A percentile compares a stretch with the other conserved stretches of the same genome.
phyloP scores from a whole-genome alignment of 2,329 filamentous ascomycete genomes.

The Dothidotthia symphoricarpi region DNA sequence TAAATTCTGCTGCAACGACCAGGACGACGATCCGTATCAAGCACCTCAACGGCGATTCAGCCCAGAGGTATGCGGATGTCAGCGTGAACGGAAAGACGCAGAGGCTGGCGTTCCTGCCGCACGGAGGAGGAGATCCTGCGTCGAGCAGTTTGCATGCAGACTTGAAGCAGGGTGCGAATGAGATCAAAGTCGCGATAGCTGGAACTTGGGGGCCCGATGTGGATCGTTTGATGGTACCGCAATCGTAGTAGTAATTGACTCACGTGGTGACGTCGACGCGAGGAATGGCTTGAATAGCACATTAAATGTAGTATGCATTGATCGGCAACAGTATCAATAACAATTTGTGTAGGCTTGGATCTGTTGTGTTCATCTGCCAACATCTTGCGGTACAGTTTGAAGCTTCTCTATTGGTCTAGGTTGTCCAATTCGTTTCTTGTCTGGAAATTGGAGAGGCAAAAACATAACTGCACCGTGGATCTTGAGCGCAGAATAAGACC shows the following conservation, averaged over 20 bases:
- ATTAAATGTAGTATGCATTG: too few species aligned
- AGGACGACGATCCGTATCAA: constrained; percentile 56
- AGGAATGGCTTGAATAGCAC: too few species aligned
- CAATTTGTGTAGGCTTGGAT: too few species aligned
- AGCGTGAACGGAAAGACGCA: constrained; percentile 56
- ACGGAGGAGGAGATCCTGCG: constrained; percentile 46
- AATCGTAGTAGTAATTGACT: constrained; percentile 31
- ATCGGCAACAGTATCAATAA: too few species aligned
- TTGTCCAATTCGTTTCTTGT: too few species aligned
- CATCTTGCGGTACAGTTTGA: too few species aligned
- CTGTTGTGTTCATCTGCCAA: too few species aligned
- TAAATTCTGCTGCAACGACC: constrained; percentile 48
- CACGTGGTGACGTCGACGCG: too few species aligned
- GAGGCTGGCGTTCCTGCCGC: constrained; percentile 57
- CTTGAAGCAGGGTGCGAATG: constrained; percentile 52
- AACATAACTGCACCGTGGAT: too few species aligned
- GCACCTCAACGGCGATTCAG: constrained; percentile 57
- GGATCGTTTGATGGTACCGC: constrained; percentile 56
- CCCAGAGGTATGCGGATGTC: constrained; percentile 55
- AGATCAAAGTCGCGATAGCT: constrained; percentile 50
- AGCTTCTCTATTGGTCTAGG: too few species aligned
- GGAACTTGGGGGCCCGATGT: constrained; percentile 53
- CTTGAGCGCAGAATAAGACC: too few species aligned
- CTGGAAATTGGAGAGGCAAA: too few species aligned
- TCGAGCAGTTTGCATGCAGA: constrained; percentile 51